Evolutionary conservation across 2,329 filamentous ascomycete species (phyloP), one percentile per base, ranked within the genome.

Genomic region (Aspergillus fructus): DNA sequence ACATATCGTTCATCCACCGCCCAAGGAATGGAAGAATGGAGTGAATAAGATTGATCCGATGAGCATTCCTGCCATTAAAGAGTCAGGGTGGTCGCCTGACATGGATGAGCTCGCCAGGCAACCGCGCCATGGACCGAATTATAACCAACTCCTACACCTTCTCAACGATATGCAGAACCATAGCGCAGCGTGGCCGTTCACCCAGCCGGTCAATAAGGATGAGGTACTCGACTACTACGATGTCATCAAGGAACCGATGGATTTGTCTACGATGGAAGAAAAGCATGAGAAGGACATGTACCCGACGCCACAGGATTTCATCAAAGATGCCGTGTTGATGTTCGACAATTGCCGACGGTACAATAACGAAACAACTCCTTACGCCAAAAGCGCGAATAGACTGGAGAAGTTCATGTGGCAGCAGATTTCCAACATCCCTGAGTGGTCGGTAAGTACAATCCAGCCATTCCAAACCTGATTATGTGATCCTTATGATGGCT

Each of bases 171-270:
- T 97, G 75, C 93, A 97, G 73, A 97, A 97, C 72, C 92, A 96
- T 76, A 87, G 87, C 65, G 89, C 90, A 7, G 90, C 92, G 0
- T 99, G 94, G 94, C 94, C 94, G 0, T 99, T 99, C 80, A 83
- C 94, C 33, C 85, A 91, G 24, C 93, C 94, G 0, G 94, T 99
- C 64, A 97, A 96, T 72, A 88, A 89, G 64, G 94, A 99, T 68
- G 94, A 97, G 64, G 94, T 99, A 0, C 87, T 91, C n/a, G 94
- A 99, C 74, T 99, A 99, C 78, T 97, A 97, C 79, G 91, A 96
- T 59, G 93, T 97, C 60, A 99, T 99, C 79, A 93, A 93, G 71
- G 90, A 96, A 73, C 94, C 94, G 37, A 99, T 99, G 94, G 94
- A 97, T 71, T 81, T 97, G 48, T 88, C 85, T 48, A 97, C 93